Base-by-base conservation (phyloP, 2,329 filamentous ascomycete species). In the Thielaviopsis ethacetica region DNA sequence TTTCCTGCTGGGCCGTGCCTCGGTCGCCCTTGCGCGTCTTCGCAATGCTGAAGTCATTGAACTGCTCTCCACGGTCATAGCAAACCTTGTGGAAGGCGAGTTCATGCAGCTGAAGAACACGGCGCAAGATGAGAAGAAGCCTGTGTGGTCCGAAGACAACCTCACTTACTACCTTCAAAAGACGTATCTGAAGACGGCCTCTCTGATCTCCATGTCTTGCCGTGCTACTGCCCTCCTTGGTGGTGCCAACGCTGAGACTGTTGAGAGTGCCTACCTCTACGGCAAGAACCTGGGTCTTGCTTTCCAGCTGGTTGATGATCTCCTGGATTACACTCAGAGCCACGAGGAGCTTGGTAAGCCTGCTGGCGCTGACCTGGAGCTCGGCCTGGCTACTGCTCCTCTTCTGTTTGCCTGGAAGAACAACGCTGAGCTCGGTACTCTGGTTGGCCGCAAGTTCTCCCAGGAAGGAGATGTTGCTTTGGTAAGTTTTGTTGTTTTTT, bases 31-130 rank as follows among this genome's bases (percentile, higher is more conserved):
- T 50, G 93, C 93, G 15, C 83, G 93, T 50, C 75, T 98, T 61
- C 82, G 91, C 34, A 89, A 98, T 68, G 86, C 91, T 51, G 93
- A 98, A 71, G 93, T 98, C 2, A 89, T 90, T 9, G 93, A 98
- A 73, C 79, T 98, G 7, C 76, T 98, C 30, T 90, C 93, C 3
- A 97, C 91, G 0, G 93, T 97, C 50, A 97, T 98, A 65, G 91
- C 93, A 52, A 98, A 98, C 70, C 76, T 98, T 26, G 91, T 98
- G 21, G 93, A 98, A 73, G 93, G 93, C 68, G 93, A 98, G 72
- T 97, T 98, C 75, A 98, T 98, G 93, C 93, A 98, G 75, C 76
- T 98, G 66, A 94, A 95, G 75, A 98, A 98, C 72, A 97, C 93
- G 1, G 88, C 87, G 53, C 78, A 81, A 64, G 91, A 96, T 69